A percentile compares a stretch with the other conserved stretches of the same genome.
Conservation (phyloP, 2,329 filamentous ascomycete species). For the Blastomyces percursus region DNA sequence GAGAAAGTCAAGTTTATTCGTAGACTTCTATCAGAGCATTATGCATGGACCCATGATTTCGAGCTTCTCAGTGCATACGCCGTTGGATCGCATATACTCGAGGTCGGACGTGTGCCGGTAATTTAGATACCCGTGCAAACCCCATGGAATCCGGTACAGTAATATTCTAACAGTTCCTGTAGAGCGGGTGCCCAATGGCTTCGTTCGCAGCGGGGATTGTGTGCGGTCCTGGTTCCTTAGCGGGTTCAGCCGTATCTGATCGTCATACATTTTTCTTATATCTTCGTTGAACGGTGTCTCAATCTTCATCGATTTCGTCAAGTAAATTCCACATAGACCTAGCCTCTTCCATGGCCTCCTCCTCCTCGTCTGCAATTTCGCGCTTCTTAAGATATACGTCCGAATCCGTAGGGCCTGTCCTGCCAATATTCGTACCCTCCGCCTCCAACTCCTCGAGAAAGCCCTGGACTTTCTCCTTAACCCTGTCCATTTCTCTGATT, state of each 20-base stretch:
- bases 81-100: not conserved
- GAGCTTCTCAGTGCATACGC: not conserved
- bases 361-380: slow-evolving; percentile 9
- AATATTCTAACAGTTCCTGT: not conserved
- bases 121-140: not conserved
- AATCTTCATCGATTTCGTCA: slow-evolving; percentile 22
- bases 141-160: not conserved
- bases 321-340: slow-evolving; percentile 32
- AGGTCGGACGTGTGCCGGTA: not conserved
- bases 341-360: slow-evolving; percentile 21
- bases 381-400: not conserved
- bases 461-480: slow-evolving; percentile 55
- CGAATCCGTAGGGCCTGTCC: not conserved
- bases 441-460: slow-evolving; percentile 27
- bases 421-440: slow-evolving; percentile 17
- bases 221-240: not conserved
- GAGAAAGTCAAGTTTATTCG: not conserved
- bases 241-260: not conserved
- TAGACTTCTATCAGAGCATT: not conserved
- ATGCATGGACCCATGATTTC: not conserved
- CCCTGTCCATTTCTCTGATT: slow-evolving; percentile 62
- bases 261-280: not conserved
- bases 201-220: not conserved
- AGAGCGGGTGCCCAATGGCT: not conserved
- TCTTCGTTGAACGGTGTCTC: not conserved